phyloP scores from a whole-genome alignment of 495 filamentous ascomycete species.

The Evernia prunastri region DNA sequence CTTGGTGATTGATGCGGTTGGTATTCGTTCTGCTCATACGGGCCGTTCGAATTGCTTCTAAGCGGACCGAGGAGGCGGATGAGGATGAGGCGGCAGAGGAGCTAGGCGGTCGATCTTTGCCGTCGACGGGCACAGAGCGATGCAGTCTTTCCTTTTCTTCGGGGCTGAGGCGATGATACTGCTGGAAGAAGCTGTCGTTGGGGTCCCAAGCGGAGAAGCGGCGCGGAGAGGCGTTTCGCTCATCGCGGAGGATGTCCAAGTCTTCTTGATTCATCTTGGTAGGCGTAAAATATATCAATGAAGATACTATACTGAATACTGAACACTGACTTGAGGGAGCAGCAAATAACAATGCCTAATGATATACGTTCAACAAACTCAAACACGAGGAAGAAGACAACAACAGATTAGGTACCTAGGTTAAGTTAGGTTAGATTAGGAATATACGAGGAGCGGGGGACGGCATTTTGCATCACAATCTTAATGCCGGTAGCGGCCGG shows the following conservation, averaged over 20 bases:
- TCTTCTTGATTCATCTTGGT: constrained; percentile 1
- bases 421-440: too few relatives aligned
- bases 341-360: too few relatives aligned
- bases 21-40: neutral
- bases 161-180: neutral
- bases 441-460: too few relatives aligned
- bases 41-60: constrained; percentile 1
- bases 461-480: too few relatives aligned
- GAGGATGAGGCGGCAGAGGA: neutral
- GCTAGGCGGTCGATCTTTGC: neutral
- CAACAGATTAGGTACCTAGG: too few relatives aligned
- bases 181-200: neutral
- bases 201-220: constrained; percentile 4
- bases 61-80: neutral
- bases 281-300: neutral
- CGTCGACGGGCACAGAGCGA: neutral
- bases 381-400: too few relatives aligned
- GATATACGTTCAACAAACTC: too few relatives aligned
- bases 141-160: neutral
- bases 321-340: too few relatives aligned
- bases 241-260: neutral
- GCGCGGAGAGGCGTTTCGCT: neutral
- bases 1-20: constrained; percentile 3
- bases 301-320: too few relatives aligned
- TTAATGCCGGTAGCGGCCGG: too few relatives aligned